Base-by-base conservation (phyloP, 768 basidiomycete species). In the Kockovaella imperatae region DNA sequence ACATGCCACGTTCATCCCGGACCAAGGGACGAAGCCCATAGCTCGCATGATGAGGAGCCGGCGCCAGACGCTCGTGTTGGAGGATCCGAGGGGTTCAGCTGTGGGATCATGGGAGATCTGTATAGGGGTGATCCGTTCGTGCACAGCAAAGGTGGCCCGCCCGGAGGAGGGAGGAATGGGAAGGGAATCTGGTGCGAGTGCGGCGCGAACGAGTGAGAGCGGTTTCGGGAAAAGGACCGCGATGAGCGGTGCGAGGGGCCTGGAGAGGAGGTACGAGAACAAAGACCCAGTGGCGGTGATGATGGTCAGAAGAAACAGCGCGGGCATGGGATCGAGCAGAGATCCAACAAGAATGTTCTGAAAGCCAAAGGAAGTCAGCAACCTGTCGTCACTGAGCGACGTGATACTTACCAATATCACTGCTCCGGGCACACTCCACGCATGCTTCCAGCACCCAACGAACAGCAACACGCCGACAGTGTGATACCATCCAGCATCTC, bases 341-440 rank as follows among this genome's bases (percentile, higher is more conserved):
- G 86, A 87, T 15, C 89, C 89, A 7, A 84, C 83, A 18, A 93
- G 77, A 21, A 93, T 87, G 69, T 95, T 95, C 86, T 90, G 62
- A n/a, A n/a, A n/a, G n/a, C n/a, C 21, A 53, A 39, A 35, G 35
- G 31, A 6, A 24, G 7, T n/a, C 43, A 4, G 40, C 29, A 15
- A 48, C 36, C 5, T 26, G 32, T 18, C 47, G 28, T 56, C 10
- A 61, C 21, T 8, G 32, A 64, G 49, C 54, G 26, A 45, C 34
- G 43, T 54, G 51, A 53, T 52, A 57, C 67, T 52, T 35, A 68
- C 64, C 31, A 90, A 83, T 41, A 93, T 77, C 40, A 93, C 88
- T 57, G 87, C 89, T 5, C 91, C 91, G 7, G 91, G 91, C 49
- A 96, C 80, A 51, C 87, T 90, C 91, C 90, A 96, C 3, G 90